Evolutionary conservation across 805 yeast genomes (phyloP).

Genomic region (Candida maesae): DNA sequence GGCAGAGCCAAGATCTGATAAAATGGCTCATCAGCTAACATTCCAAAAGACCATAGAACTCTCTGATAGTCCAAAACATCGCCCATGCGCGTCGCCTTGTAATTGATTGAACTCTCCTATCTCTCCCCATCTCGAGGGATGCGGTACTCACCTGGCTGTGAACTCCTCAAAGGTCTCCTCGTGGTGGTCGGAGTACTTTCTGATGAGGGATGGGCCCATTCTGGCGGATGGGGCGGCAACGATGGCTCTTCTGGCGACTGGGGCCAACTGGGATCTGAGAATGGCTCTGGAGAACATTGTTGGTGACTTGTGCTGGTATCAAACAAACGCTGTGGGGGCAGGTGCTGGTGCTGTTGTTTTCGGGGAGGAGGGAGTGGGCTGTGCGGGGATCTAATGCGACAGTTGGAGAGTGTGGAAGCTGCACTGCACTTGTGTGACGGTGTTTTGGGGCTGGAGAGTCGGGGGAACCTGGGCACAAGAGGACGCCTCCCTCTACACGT

Average conservation of each 20-base stretch:
- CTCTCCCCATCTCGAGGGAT: no score
- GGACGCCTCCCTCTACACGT: background rate
- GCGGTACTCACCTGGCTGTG: conserved; percentile 38
- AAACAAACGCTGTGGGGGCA: background rate
- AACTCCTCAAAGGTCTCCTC: conserved; percentile 95
- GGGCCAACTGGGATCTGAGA: conserved; percentile 18
- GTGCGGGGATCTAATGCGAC: background rate
- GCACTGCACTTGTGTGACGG: background rate
- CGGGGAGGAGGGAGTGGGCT: background rate
- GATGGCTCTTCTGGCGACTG: conserved; percentile 17
- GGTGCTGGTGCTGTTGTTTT: background rate
- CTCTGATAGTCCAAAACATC: no score
- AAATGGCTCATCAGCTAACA: no score
- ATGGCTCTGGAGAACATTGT: conserved; percentile 18
- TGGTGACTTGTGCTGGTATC: background rate
- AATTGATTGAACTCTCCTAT: no score
- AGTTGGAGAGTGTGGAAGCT: background rate
- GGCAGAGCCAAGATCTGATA: no score
- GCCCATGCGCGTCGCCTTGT: no score
- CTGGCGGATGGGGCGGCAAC: conserved; percentile 11
- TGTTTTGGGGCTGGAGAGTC: no score
- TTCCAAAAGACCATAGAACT: no score
- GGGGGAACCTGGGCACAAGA: background rate
- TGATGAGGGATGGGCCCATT: conserved; percentile 27
- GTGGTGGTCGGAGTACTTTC: conserved; percentile 78